Evolutionary conservation across 1,284 basidiomycete species (phyloP).

Genomic region (Lignosus rhinocerotis): DNA sequence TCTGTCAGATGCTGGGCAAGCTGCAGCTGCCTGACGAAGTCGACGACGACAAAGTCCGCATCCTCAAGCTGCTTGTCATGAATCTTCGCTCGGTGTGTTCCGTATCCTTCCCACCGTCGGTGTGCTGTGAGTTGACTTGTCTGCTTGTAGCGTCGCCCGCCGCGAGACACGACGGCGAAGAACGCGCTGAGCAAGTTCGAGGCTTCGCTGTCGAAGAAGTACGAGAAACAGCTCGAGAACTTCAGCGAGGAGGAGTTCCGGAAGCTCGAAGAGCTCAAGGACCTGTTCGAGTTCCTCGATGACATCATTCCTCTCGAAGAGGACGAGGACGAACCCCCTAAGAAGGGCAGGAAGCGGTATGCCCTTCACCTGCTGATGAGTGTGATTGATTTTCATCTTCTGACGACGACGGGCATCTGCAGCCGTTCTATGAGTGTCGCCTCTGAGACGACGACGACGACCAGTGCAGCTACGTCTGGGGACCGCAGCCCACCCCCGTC

Average conservation of each 20-base stretch:
- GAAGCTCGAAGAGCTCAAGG: conserved; percentile 56
- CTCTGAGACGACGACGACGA: conserved; percentile 29
- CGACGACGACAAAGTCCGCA: conserved; percentile 61
- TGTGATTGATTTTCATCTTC: background rate
- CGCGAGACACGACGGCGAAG: conserved; percentile 67
- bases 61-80: conserved; percentile 60
- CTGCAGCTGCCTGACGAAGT: conserved; percentile 73
- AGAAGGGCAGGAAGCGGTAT: conserved; percentile 39
- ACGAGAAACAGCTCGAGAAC: conserved; percentile 54
- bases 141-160: conserved; percentile 62
- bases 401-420: background rate
- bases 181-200: conserved; percentile 76
- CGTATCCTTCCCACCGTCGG: background rate
- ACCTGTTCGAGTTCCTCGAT: conserved; percentile 69
- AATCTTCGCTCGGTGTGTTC: conserved; percentile 59
- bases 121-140: background rate
- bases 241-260: conserved; percentile 75
- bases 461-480: conserved; percentile 26
- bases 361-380: conserved; percentile 1
- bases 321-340: conserved; percentile 47
- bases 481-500: conserved; percentile 32
- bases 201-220: conserved; percentile 55
- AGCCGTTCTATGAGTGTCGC: conserved; percentile 40
- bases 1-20: conserved; percentile 81
- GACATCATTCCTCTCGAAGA: conserved; percentile 48